These are phyloP conservation scores for Populus pruinosa DNA, from an alignment of 345 rosid species.

Conservation along the genomic window DNA sequence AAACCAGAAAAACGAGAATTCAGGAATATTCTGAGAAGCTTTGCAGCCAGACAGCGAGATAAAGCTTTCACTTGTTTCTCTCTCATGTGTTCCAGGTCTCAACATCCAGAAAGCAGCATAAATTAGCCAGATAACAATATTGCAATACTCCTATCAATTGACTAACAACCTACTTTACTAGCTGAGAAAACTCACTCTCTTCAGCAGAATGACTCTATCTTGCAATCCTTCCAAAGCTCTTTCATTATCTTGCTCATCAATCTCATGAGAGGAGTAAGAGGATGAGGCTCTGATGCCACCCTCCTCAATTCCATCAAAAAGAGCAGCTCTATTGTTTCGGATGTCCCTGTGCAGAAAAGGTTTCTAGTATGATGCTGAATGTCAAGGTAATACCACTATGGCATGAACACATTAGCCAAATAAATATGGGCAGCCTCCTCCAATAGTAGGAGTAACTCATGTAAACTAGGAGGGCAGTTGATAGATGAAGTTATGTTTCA, in stretches of 20 bases:
- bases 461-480: background rate
- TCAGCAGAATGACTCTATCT: constrained; percentile 80
- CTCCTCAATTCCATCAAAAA: constrained; percentile 91
- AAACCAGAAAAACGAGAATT: background rate
- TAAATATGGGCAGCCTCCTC: background rate
- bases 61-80: background rate
- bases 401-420: background rate
- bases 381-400: background rate
- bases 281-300: constrained; percentile 91
- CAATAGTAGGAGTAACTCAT: background rate
- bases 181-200: constrained; percentile 56
- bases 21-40: background rate
- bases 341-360: constrained; percentile 51
- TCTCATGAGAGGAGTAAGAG: constrained; percentile 79
- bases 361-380: background rate
- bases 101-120: background rate
- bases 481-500: background rate
- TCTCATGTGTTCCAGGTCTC: background rate
- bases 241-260: constrained; percentile 90
- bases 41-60: background rate
- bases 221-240: constrained; percentile 90
- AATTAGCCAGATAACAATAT: background rate
- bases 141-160: background rate
- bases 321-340: constrained; percentile 61
- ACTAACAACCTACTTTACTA: background rate